Evolutionary conservation across 345 rosid species (phyloP).

Genomic region (Bretschneidera sinensis): DNA sequence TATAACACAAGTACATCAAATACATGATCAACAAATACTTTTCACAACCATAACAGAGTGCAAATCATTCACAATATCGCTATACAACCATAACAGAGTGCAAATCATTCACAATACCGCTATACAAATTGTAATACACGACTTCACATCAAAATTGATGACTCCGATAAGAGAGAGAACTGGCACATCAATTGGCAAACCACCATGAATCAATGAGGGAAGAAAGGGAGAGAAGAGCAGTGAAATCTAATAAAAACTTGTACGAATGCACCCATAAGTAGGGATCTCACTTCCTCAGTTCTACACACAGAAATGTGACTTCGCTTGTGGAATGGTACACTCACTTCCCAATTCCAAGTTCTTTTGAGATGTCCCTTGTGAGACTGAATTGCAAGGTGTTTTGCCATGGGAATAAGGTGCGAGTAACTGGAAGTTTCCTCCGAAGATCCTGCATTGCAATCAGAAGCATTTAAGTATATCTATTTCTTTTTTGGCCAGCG

Average conservation of each 20-base stretch:
- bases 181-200: too few relatives aligned
- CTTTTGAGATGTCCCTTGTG: constrained; percentile 85
- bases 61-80: too few relatives aligned
- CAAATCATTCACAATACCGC: too few relatives aligned
- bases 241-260: neutral
- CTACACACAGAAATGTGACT: too few relatives aligned
- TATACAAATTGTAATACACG: too few relatives aligned
- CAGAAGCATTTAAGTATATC: neutral
- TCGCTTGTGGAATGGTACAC: neutral
- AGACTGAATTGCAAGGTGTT: constrained; percentile 83
- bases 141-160: too few relatives aligned
- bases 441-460: constrained; percentile 68
- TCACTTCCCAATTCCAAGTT: constrained; percentile 85
- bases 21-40: too few relatives aligned
- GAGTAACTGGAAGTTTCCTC: constrained; percentile 94
- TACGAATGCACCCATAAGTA: neutral
- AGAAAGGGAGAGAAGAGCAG: neutral
- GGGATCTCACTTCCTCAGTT: too few relatives aligned
- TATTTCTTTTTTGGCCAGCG: neutral
- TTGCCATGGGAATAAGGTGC: constrained; percentile 95
- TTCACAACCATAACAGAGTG: too few relatives aligned
- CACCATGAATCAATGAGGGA: neutral
- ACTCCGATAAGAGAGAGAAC: too few relatives aligned
- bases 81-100: too few relatives aligned
- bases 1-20: too few relatives aligned